Conservation (phyloP, 768 basidiomycete genomes). For the Gautieria morchelliformis region DNA sequence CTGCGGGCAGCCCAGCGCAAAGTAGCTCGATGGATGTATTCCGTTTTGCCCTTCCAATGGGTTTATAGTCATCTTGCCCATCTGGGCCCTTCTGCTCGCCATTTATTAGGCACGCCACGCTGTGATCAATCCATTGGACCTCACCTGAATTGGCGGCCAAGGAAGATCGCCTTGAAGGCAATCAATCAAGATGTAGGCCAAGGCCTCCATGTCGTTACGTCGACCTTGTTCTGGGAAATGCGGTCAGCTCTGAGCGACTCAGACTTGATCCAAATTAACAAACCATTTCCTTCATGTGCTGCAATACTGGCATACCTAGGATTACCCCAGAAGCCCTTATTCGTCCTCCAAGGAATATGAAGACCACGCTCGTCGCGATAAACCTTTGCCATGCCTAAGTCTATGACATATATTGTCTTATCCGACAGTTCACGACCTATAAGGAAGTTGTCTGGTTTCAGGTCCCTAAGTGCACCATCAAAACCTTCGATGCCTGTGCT, state of each 20-base stretch:
- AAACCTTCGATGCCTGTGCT: background rate
- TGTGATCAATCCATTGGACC: background rate
- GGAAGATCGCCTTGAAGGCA: slow-evolving; percentile 6
- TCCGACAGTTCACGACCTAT: slow-evolving; percentile 8
- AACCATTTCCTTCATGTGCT: slow-evolving; percentile 6
- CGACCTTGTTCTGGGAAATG: slow-evolving; percentile 5
- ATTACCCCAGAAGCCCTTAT: slow-evolving; percentile 7
- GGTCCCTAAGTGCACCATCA: background rate
- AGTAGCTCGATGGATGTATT: background rate
- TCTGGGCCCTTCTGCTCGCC: background rate
- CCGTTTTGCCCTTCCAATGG: slow-evolving; percentile 2
- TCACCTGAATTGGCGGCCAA: slow-evolving; percentile 2
- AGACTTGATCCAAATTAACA: background rate
- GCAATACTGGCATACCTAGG: slow-evolving; percentile 6
- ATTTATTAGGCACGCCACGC: background rate
- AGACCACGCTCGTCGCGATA: background rate
- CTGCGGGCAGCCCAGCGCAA: slow-evolving; percentile 3
- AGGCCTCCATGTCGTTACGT: slow-evolving; percentile 8
- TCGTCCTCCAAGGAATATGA: slow-evolving; percentile 4
- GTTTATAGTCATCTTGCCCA: slow-evolving; percentile 6
- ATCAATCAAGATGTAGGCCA: slow-evolving; percentile 5
- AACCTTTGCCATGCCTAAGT: slow-evolving; percentile 8
- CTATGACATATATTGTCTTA: slow-evolving; percentile 9
- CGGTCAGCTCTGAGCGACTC: background rate
- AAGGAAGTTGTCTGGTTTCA: slow-evolving; percentile 9